Evolutionary conservation across 2,329 filamentous ascomycete species (phyloP), one percentile per base, ranked within the genome.

Genomic region (Talaromyces atroroseus): DNA sequence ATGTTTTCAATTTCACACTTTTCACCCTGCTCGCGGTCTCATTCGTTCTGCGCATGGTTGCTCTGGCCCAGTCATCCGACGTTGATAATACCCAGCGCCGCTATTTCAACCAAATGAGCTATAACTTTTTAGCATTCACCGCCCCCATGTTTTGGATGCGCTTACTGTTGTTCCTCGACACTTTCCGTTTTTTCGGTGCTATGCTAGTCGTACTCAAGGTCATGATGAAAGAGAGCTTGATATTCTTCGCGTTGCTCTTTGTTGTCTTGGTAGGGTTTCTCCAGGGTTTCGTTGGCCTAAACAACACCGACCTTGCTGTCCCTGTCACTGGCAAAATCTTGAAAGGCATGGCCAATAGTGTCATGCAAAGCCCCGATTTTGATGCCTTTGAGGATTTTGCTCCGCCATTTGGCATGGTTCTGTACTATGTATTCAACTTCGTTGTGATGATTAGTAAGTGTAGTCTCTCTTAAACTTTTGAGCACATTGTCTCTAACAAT

Each of bases 391-490:
- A 96, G 62, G 82, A 86, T 23, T 99, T 97, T 69, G 89, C 88
- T 21, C 91, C 89, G 12, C 94, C 94, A 0, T 99, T 96, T 70
- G 94, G 94, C 8, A 82, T 96, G 51, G 89, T 96, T 32, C 85
- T 99, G 10, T 99, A 99, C 77, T 99, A 99, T 76, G 83, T 95
- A 68, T 99, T 96, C 73, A 95, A 92, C 18, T 99, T 99, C 67
- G 86, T 97, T 40, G 89, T 99, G 66, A 96, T 96, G 88, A 92
- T 94, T 61, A 67, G 75, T 77, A 64, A 62, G 71, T 65, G n/a
- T 12, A 29, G 26, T 42, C 16, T 24, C 6, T 26, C 14, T 36
- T 40, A 21, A 34, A 29, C 60, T 10, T 34, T 7, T 24, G 16
- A 23, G n/a, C n/a, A 29, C 26, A 14, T 14, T 16, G 47, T 44